phyloP scores from a whole-genome alignment of 2,329 filamentous ascomycete genomes.

The Microsporum audouinii region DNA sequence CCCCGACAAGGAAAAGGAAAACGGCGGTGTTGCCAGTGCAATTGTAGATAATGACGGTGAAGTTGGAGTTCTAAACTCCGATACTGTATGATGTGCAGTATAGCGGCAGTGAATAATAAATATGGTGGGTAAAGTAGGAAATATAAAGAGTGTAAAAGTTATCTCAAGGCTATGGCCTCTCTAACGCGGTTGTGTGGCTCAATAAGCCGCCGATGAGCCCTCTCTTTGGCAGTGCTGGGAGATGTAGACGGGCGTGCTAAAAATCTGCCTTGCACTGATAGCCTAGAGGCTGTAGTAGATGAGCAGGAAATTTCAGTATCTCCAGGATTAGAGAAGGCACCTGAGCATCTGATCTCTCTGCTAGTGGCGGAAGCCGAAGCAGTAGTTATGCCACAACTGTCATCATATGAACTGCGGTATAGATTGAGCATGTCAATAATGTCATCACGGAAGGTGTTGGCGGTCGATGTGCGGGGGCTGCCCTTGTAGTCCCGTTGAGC shows the following conservation, averaged over 20 bases:
- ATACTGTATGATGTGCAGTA: background rate
- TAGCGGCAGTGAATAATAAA: background rate
- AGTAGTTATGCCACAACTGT: background rate
- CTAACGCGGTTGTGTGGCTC: background rate
- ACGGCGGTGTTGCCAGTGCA: background rate
- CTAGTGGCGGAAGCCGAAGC: background rate
- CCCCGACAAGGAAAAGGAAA: background rate
- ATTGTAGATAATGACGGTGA: background rate
- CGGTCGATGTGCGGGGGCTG: background rate
- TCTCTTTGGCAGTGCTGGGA: background rate
- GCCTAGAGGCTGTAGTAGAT: background rate
- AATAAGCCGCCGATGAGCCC: background rate
- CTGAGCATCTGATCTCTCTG: background rate
- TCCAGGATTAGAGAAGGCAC: background rate
- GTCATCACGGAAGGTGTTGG: background rate
- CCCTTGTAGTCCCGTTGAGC: background rate
- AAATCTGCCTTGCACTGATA: background rate
- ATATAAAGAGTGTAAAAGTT: background rate
- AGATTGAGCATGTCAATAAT: slow-evolving; percentile 7
- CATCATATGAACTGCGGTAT: slow-evolving; percentile 1
- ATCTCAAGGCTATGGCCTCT: background rate
- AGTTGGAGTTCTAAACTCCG: background rate
- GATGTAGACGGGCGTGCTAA: background rate
- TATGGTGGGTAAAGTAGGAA: background rate
- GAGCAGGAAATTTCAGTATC: background rate